Evolutionary conservation across 2,329 filamentous ascomycete genomes (phyloP).

Genomic region (Penicillium sp.): DNA sequence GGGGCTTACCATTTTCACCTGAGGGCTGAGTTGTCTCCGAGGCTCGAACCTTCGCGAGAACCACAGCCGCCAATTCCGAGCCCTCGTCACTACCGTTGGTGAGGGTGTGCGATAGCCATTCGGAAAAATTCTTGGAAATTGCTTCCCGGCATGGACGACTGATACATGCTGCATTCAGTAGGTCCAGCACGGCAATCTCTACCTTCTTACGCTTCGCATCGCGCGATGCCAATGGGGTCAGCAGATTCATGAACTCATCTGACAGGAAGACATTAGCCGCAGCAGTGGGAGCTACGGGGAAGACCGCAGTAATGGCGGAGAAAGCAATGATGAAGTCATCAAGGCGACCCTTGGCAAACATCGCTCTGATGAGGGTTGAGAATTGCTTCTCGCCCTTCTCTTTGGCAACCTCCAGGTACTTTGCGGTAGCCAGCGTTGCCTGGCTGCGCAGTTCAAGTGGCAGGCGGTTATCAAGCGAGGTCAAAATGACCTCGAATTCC

Average conservation of each 20-base stretch:
- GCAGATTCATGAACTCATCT: constrained; percentile 77
- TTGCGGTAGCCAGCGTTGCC: constrained; percentile 77
- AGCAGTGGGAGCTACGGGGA: constrained; percentile 78
- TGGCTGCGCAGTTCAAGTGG: constrained; percentile 73
- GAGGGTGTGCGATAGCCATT: constrained; percentile 85
- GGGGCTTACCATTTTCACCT: constrained; percentile 32
- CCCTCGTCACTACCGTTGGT: constrained; percentile 65
- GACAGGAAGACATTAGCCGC: constrained; percentile 80
- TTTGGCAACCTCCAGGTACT: constrained; percentile 76
- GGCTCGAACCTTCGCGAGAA: constrained; percentile 65
- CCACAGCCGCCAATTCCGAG: constrained; percentile 64
- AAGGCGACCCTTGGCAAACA: constrained; percentile 72
- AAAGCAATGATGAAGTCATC: constrained; percentile 91
- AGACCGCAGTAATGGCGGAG: constrained; percentile 84
- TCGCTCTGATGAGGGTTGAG: constrained; percentile 70
- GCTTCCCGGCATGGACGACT: constrained; percentile 78
- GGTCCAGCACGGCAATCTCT: constrained; percentile 81
- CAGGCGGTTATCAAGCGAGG: constrained; percentile 81
- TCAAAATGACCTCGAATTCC: constrained; percentile 80
- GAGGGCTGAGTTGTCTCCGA: constrained; percentile 34
- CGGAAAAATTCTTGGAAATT: constrained; percentile 78
- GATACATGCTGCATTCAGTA: constrained; percentile 90
- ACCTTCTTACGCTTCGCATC: constrained; percentile 84
- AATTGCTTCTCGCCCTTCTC: constrained; percentile 71
- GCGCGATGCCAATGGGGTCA: constrained; percentile 74